Conservation (phyloP, 805 yeast genomes). For the Candida railenensis region DNA sequence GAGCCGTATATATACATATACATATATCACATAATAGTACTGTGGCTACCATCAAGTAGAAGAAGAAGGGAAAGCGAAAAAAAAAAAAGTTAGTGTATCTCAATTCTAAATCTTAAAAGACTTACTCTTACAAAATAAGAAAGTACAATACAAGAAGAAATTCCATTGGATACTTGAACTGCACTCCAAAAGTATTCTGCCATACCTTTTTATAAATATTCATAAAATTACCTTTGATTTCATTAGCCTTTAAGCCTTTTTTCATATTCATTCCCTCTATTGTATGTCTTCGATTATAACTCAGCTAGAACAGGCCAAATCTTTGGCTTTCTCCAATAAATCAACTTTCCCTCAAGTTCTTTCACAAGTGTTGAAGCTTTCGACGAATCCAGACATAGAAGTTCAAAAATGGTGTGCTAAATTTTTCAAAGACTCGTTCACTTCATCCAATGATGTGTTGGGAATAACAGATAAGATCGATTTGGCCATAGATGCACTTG, state of each 20-base stretch:
- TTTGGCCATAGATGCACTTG: slow-evolving; percentile 40
- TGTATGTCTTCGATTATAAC: slow-evolving; percentile 16
- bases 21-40: too few species aligned
- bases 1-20: too few species aligned
- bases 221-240: neutral
- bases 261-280: neutral
- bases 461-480: slow-evolving; percentile 31
- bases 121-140: too few species aligned
- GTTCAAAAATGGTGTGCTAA: slow-evolving; percentile 42
- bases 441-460: slow-evolving; percentile 22
- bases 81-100: too few species aligned
- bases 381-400: slow-evolving; percentile 28
- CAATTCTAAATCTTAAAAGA: too few species aligned
- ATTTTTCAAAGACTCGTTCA: slow-evolving; percentile 39
- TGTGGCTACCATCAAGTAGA: too few species aligned
- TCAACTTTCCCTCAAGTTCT: slow-evolving; percentile 41
- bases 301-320: slow-evolving; percentile 39
- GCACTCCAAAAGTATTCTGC: too few species aligned
- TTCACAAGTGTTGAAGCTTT: slow-evolving; percentile 41
- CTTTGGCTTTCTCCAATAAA: slow-evolving; percentile 28
- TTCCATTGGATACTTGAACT: too few species aligned
- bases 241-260: too few species aligned
- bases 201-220: too few species aligned
- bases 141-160: too few species aligned
- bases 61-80: too few species aligned